These are phyloP conservation scores for Gossypium longicalyx DNA, from an alignment of 345 rosid genomes.

Conservation along the genomic window DNA sequence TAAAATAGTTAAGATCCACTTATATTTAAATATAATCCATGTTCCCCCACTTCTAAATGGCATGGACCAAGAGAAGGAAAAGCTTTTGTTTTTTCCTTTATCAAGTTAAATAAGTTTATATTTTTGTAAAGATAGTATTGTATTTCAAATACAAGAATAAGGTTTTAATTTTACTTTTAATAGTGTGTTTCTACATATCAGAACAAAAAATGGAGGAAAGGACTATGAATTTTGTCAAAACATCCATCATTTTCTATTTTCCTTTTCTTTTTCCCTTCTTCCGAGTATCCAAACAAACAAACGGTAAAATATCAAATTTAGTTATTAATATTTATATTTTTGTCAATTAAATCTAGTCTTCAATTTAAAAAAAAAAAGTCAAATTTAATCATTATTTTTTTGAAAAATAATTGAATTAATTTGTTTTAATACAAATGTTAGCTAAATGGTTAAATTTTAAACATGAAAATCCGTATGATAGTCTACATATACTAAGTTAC, in stretches of 20 bases:
- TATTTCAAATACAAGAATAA: not conserved
- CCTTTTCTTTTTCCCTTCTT: not conserved
- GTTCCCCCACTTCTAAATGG: not conserved
- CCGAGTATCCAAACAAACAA: not conserved
- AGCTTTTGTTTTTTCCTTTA: not conserved
- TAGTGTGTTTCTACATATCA: not conserved
- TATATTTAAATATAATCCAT: not conserved
- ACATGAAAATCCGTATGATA: accelerated
- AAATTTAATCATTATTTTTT: too few species aligned
- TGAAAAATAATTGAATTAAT: too few species aligned
- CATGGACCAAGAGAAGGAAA: not conserved
- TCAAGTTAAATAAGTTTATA: not conserved
- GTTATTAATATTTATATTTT: too few species aligned
- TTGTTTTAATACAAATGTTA: too few species aligned
- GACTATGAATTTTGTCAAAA: not conserved
- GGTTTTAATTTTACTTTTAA: not conserved
- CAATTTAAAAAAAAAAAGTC: too few species aligned
- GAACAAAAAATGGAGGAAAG: not conserved
- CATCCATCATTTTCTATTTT: not conserved
- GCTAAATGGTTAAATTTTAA: too few species aligned
- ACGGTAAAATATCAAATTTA: too few species aligned
- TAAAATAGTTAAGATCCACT: not conserved
- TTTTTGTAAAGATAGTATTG: too few species aligned
- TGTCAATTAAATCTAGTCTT: too few species aligned
- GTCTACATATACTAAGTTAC: too few species aligned